Conservation (phyloP, 106 monocot genomes). For the Dendrobium catenatum region DNA sequence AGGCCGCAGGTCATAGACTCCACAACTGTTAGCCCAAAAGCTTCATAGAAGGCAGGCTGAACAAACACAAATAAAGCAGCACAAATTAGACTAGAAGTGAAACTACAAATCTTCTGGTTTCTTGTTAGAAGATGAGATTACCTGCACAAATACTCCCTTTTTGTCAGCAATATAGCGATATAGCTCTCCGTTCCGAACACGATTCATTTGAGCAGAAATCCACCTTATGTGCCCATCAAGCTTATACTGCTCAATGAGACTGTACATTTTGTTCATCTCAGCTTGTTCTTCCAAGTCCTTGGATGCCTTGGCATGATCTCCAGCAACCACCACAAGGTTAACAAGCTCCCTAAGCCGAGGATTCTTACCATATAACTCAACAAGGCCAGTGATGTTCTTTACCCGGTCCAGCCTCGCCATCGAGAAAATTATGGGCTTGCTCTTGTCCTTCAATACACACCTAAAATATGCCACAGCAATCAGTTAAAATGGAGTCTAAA, state of each 20-base stretch:
- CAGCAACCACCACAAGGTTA: slow-evolving; percentile 61
- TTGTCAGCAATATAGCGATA: slow-evolving; percentile 33
- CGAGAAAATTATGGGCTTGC: slow-evolving; percentile 65
- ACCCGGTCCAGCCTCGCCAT: slow-evolving; percentile 52
- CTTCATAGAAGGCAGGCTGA: slow-evolving; percentile 40
- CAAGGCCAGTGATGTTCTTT: slow-evolving; percentile 58
- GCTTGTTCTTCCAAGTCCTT: slow-evolving; percentile 58
- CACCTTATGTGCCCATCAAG: slow-evolving; percentile 29
- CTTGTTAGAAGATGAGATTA: neutral
- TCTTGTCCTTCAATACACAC: no score
- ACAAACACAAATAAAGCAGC: neutral
- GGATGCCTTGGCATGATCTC: slow-evolving; percentile 62
- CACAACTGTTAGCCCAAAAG: slow-evolving; percentile 35
- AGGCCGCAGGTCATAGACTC: slow-evolving; percentile 39
- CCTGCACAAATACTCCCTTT: slow-evolving; percentile 41
- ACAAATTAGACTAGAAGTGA: no score
- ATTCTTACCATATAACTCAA: slow-evolving; percentile 47
- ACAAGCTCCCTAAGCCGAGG: slow-evolving; percentile 8
- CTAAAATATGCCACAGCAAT: no score
- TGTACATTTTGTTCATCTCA: slow-evolving; percentile 41
- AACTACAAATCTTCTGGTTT: no score
- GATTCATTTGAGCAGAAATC: slow-evolving; percentile 43
- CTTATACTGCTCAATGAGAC: slow-evolving; percentile 31
- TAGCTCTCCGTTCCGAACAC: slow-evolving; percentile 28
- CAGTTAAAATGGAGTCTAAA: no score